Base-by-base conservation (phyloP, 2,329 filamentous ascomycete genomes). In the Phialophora chinensis region DNA sequence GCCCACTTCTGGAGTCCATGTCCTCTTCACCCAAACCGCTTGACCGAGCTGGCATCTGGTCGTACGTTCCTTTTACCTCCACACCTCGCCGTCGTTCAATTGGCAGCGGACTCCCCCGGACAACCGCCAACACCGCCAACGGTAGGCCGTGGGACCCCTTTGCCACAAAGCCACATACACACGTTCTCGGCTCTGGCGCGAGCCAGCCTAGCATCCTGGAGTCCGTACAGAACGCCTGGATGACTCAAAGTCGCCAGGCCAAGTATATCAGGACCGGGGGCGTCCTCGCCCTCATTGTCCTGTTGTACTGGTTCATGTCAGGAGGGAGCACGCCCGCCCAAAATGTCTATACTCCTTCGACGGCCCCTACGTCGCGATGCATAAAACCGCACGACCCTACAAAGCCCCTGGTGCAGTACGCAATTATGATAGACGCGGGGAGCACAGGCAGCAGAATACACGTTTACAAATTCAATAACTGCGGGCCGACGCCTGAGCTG, bases 381-480 rank as follows among this genome's bases (percentile, higher is more conserved):
- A 88, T 88, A 66, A 91, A 89, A 77, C 92, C 95, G 50, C 89
- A 86, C 81, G 92, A 92, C 74, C 88, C 91, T 75, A 90, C 92
- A 71, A 98, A 97, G 82, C 94, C 95, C 58, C 87, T 99, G 72
- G 90, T 97, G 69, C 95, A 99, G 78, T 99, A 98, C 82, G 96
- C 95, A 68, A 87, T 98, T 75, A 99, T 99, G 95, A 92, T 99
- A 75, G 95, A 99, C 80, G 95, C 95, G 56, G 95, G 95, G 74
- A 98, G 93, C 83, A 98, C 95, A 62, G 95, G 95, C 68, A 98
- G 95, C 67, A 91, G 95, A 74, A 97, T 99, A 77, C 96, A 99
- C 82, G 93, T 98, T 66, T 99, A 97, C 85, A 91, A 93, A 77
- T 99, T 98, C 87, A 98, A 98, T 85, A 98, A 98, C 83, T 99